phyloP scores from a whole-genome alignment of 352 stramenopile species.

The Hyaloperonospora brassicae region DNA sequence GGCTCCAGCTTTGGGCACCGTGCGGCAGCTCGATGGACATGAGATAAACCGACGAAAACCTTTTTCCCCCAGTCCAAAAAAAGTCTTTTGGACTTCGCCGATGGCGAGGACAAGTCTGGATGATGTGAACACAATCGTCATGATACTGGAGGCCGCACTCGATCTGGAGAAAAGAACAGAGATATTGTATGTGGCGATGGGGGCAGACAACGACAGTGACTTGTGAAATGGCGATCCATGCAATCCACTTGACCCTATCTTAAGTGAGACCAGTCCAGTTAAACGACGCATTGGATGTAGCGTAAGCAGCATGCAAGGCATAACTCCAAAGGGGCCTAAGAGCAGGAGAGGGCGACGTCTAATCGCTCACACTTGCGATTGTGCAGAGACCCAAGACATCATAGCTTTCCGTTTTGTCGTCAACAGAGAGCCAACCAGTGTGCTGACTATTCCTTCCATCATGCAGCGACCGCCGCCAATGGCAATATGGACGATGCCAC shows the following conservation, averaged over 20 bases:
- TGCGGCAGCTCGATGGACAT: conserved; percentile 82
- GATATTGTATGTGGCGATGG: conserved; percentile 24
- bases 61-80: no score
- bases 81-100: conserved; percentile 78
- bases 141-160: conserved; percentile 16
- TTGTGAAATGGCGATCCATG: conserved; percentile 71
- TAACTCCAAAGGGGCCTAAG: conserved; percentile 68
- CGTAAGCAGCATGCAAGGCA: conserved; percentile 74
- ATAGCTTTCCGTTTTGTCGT: conserved; percentile 68
- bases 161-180: conserved; percentile 17
- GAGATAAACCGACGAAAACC: conserved; percentile 79
- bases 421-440: conserved; percentile 45
- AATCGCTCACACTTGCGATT: conserved; percentile 73
- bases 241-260: conserved; percentile 65
- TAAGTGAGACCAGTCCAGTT: conserved; percentile 61
- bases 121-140: conserved; percentile 25
- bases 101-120: conserved; percentile 54
- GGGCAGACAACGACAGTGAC: conserved; percentile 35
- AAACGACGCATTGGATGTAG: conserved; percentile 76
- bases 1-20: conserved; percentile 71
- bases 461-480: conserved; percentile 32
- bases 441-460: conserved; percentile 29
- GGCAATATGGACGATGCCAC: conserved; percentile 28
- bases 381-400: conserved; percentile 81
- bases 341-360: conserved; percentile 65